Evolutionary conservation across 2,329 filamentous ascomycete species (phyloP).

Genomic region (Hymenoscyphus infarciens): DNA sequence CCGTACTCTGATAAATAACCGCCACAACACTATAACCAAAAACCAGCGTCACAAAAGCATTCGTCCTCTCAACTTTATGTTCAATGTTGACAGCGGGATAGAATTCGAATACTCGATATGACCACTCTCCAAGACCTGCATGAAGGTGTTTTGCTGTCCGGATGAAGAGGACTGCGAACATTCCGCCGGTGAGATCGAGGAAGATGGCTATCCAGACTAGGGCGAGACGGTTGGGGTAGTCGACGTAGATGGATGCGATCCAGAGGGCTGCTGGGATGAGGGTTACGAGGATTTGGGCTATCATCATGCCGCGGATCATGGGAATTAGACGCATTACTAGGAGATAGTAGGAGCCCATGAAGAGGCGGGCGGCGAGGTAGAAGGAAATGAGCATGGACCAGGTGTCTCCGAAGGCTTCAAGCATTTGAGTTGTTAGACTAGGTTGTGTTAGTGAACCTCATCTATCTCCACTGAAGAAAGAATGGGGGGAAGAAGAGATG

Average conservation of each 20-base stretch:
- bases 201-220: conserved; percentile 54
- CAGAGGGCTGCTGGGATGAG: conserved; percentile 51
- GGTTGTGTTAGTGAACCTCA: conserved; percentile 9
- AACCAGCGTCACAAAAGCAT: conserved; percentile 61
- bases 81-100: conserved; percentile 62
- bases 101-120: conserved; percentile 49
- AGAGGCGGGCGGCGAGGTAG: conserved; percentile 56
- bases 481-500: not conserved
- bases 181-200: conserved; percentile 49
- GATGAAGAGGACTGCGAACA: conserved; percentile 42
- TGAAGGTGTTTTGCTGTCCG: conserved; percentile 34
- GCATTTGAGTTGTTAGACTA: conserved; percentile 60
- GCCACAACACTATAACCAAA: conserved; percentile 63
- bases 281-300: conserved; percentile 43
- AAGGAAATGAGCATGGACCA: conserved; percentile 58
- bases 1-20: conserved; percentile 55
- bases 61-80: conserved; percentile 61
- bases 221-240: conserved; percentile 50
- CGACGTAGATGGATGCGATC: conserved; percentile 57
- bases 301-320: conserved; percentile 55
- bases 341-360: conserved; percentile 47
- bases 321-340: conserved; percentile 48
- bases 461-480: too few species aligned
- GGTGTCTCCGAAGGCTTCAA: conserved; percentile 52
- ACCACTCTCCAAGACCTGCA: conserved; percentile 17